Percentiles rank a stretch among this genome's conserved stretches.
Evolutionary conservation across 1,284 basidiomycete species (phyloP).

Genomic region (Trichosporon sp.): DNA sequence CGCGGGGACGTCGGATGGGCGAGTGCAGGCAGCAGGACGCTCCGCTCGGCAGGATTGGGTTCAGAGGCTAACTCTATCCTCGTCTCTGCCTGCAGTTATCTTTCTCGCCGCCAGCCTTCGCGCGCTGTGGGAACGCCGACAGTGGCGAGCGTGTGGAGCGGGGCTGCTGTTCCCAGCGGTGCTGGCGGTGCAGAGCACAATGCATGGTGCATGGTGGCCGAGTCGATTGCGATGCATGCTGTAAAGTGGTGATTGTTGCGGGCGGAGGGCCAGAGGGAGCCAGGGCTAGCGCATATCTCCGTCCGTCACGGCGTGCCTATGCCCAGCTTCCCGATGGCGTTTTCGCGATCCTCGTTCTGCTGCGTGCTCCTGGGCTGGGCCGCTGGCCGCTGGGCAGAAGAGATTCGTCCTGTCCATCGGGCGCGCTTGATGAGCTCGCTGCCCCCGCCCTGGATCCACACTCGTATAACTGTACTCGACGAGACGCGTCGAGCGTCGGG

Average conservation of each 20-base stretch:
- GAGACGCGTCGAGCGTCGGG: too few relatives aligned
- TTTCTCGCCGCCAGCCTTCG: background rate
- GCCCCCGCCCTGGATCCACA: background rate
- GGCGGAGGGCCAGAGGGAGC: background rate
- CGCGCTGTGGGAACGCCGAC: background rate
- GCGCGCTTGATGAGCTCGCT: background rate
- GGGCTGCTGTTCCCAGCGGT: background rate
- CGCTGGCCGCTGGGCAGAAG: too few relatives aligned
- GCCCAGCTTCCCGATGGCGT: background rate
- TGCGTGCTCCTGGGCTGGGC: too few relatives aligned
- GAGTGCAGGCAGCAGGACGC: background rate
- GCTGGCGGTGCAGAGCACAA: background rate
- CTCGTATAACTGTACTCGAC: background rate
- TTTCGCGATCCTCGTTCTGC: background rate
- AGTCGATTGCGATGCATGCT: background rate
- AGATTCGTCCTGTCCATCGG: background rate
- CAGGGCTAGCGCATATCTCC: background rate
- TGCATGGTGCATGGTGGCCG: background rate
- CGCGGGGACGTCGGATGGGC: background rate
- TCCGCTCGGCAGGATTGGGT: background rate
- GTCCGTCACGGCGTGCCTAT: background rate
- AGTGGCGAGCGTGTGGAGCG: background rate
- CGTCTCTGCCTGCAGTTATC: background rate
- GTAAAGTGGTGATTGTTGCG: background rate
- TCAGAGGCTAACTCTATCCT: constrained; percentile 3